A percentile compares a stretch with the other conserved stretches of the same genome.
phyloP scores from a whole-genome alignment of 2,329 filamentous ascomycete genomes.

The Juglanconis oblonga region DNA sequence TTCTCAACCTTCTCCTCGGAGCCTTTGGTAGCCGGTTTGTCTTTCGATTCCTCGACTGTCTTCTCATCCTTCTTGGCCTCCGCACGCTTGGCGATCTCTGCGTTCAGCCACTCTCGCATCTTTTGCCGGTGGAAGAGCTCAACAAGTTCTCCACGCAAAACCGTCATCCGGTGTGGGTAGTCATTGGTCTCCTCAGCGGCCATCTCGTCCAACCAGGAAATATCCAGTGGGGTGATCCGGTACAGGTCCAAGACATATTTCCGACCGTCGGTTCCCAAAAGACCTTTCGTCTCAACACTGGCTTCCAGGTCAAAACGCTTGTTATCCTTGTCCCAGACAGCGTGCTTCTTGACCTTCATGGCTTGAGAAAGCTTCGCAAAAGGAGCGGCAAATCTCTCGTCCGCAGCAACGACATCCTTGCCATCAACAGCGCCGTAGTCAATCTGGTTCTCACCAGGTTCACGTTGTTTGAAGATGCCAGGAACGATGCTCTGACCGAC shows the following conservation, averaged over 20 bases:
- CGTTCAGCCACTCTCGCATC: constrained; percentile 84
- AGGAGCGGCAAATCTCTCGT: constrained; percentile 77
- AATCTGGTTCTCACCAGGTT: constrained; percentile 96
- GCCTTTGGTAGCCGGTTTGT: constrained; percentile 5
- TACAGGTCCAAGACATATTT: constrained; percentile 98
- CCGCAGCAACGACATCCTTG: constrained; percentile 88
- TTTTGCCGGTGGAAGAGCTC: constrained; percentile 81
- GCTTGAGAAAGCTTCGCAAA: constrained; percentile 91
- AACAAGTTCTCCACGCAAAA: constrained; percentile 84
- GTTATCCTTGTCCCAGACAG: constrained; percentile 96
- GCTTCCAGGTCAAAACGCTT: constrained; percentile 88
- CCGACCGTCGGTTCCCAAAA: constrained; percentile 93
- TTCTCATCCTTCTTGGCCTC: constrained; percentile 34
- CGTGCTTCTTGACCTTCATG: constrained; percentile 87
- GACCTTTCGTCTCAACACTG: constrained; percentile 95
- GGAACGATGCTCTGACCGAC: constrained; percentile 98
- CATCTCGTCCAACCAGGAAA: constrained; percentile 83
- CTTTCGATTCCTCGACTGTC: constrained; percentile 24
- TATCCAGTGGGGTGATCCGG: constrained; percentile 87
- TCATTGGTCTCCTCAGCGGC: constrained; percentile 45
- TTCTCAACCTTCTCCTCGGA: constrained; percentile 24
- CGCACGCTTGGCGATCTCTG: constrained; percentile 66
- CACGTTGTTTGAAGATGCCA: constrained; percentile 97
- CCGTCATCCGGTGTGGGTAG: constrained; percentile 96
- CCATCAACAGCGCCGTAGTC: constrained; percentile 98